Conservation (phyloP, 176 grass and related monocot genomes). For the Elaeis guineensis region DNA sequence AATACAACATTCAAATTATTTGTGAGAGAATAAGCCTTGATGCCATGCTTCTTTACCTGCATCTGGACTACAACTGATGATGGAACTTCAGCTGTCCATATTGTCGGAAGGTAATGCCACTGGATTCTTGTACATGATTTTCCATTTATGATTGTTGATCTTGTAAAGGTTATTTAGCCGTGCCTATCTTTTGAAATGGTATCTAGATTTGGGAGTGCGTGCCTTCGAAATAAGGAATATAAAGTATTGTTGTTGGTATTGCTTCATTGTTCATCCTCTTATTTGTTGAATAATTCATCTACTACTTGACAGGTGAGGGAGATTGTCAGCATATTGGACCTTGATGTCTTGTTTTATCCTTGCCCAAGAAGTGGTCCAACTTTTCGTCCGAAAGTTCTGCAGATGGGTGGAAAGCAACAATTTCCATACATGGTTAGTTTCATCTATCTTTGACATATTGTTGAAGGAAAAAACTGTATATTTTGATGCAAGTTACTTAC, state of each 20-base stretch:
- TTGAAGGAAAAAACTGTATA: too few relatives aligned
- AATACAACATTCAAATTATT: not conserved
- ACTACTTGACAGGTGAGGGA: conserved; percentile 59
- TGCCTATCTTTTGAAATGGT: too few relatives aligned
- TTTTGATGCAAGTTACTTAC: too few relatives aligned
- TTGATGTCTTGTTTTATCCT: conserved; percentile 88
- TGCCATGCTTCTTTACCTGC: conserved; percentile 12
- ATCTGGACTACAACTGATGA: conserved; percentile 11
- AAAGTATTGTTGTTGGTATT: too few relatives aligned
- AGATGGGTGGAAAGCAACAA: conserved; percentile 90
- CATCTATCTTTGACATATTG: not conserved
- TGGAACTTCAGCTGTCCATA: conserved; percentile 74
- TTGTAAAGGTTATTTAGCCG: too few relatives aligned
- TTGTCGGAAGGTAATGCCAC: conserved; percentile 71
- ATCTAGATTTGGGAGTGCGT: too few relatives aligned
- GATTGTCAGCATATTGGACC: conserved; percentile 72
- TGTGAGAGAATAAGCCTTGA: conserved; percentile 2
- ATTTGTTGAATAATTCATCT: conserved; percentile 7
- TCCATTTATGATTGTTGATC: too few relatives aligned
- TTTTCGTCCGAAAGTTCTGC: conserved; percentile 71
- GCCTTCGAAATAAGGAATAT: too few relatives aligned
- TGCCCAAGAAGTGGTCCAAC: conserved; percentile 84
- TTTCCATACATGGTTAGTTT: conserved; percentile 89
- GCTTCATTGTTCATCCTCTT: too few relatives aligned
- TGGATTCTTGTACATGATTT: not conserved